These are phyloP conservation scores for Pseudogymnoascus pannorum DNA, from an alignment of 2,329 filamentous ascomycete species.

Conservation along the genomic window DNA sequence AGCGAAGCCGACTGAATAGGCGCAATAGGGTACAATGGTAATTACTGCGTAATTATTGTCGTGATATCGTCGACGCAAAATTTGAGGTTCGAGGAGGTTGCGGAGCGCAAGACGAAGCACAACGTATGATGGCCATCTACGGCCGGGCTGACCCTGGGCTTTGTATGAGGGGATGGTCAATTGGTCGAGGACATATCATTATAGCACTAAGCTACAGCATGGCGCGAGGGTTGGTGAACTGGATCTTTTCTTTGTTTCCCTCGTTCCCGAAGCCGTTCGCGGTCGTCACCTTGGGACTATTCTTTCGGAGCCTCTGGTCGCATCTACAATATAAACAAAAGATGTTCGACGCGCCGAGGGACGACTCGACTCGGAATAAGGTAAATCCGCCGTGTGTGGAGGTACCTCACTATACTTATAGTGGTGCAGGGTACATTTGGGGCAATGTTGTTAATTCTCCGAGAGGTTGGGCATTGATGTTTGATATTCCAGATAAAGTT, in stretches of 20 bases:
- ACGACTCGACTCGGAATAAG: conserved; percentile 3
- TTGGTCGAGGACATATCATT: conserved; percentile 4
- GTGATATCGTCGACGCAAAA: not conserved
- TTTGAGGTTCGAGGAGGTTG: not conserved
- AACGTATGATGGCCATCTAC: not conserved
- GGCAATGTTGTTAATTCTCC: not conserved
- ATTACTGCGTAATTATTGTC: not conserved
- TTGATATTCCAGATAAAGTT: not conserved
- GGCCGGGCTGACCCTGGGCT: not conserved
- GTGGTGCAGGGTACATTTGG: not conserved
- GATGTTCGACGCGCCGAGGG: conserved; percentile 3
- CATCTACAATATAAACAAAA: conserved; percentile 7
- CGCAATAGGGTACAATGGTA: conserved; percentile 7
- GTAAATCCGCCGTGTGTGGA: conserved; percentile 8
- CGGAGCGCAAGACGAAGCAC: not conserved
- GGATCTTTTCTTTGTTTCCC: not conserved
- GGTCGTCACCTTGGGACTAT: not conserved
- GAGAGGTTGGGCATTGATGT: not conserved
- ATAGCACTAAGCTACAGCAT: not conserved
- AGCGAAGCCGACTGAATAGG: not conserved
- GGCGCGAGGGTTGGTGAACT: not conserved
- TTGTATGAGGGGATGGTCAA: conserved; percentile 1
- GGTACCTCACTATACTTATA: conserved; percentile 7
- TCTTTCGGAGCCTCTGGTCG: not conserved
- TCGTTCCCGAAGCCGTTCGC: conserved; percentile 1